Evolutionary conservation across 352 stramenopile species (phyloP), one percentile per base, ranked within the genome.

Genomic region (Proteromonas lacertae): DNA sequence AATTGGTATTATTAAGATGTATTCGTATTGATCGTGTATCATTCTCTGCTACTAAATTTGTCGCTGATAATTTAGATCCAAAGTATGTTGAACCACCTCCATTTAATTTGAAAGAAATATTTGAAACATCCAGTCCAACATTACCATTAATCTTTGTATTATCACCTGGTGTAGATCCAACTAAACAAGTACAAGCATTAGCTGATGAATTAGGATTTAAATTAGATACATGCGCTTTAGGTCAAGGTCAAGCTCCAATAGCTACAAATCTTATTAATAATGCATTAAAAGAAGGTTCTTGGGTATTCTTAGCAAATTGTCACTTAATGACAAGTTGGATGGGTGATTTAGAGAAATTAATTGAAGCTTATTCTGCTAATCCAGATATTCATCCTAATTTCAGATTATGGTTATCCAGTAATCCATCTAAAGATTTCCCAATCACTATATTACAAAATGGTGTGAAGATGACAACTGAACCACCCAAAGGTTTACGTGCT

Each of bases 401-500:
- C 44, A 58, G 78, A 0, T 46, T 92, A 7, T 92, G 78, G 78
- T 56, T 92, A 1, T 76, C 69, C 4, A 84, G 68, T 28, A 73
- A 65, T 28, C 78, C 78, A 13, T 81, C 70, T 25, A 68, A 74
- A 1, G 77, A 86, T 32, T 92, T 92, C 42, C 78, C 78, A 0
- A 90, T 92, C 19, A 62, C 74, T 7, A 77, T 92, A 22, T 55
- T 92, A 20, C 77, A 92, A 45, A 57, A 69, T 4, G 66, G 68
- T 0, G 73, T 92, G 52, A 92, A 92, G 48, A 90, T 92, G 67
- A 92, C 78, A 5, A 92, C 73, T 0, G 75, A 92, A 40, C 78
- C 78, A 2, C 78, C 78, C 4, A 57, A 66, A 18, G 78, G 78
- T 0, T 43, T 92, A 0, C 68, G 77, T 23, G 69, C 72, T 1